Conservation (phyloP, 2,329 filamentous ascomycete genomes). For the Fonsecaea monophora region DNA sequence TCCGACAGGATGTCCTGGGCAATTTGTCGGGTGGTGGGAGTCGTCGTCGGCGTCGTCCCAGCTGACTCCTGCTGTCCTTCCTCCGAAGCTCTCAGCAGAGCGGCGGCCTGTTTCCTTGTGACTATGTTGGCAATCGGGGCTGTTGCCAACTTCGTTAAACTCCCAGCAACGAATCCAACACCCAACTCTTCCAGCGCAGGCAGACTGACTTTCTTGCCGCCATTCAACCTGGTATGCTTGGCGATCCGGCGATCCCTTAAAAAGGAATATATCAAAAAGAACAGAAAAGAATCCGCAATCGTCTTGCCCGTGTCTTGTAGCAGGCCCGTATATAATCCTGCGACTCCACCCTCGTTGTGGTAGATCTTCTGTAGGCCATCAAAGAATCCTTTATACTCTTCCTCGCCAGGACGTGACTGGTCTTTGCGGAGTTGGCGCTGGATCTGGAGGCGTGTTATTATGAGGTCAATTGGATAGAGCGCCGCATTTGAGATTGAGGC, state of each 20-base stretch:
- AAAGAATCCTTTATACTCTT: slow-evolving; percentile 68
- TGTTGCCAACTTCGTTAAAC: slow-evolving; percentile 75
- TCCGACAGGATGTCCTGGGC: slow-evolving; percentile 69
- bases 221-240: slow-evolving; percentile 18
- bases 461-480: slow-evolving; percentile 81
- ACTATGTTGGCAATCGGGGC: slow-evolving; percentile 84
- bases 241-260: slow-evolving; percentile 55
- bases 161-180: slow-evolving; percentile 75
- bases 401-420: slow-evolving; percentile 43
- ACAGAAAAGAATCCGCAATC: slow-evolving; percentile 78
- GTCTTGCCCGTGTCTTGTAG: slow-evolving; percentile 70
- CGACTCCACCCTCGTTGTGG: slow-evolving; percentile 70
- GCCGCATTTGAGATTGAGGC: slow-evolving; percentile 78
- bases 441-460: slow-evolving; percentile 82
- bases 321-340: slow-evolving; percentile 73
- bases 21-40: slow-evolving; percentile 62
- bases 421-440: slow-evolving; percentile 65
- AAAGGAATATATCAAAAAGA: slow-evolving; percentile 80
- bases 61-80: slow-evolving; percentile 34
- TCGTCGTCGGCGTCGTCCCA: slow-evolving; percentile 37
- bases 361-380: slow-evolving; percentile 77
- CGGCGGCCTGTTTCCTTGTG: slow-evolving; percentile 77
- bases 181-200: slow-evolving; percentile 74
- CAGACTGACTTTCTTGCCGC: slow-evolving; percentile 54
- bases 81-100: slow-evolving; percentile 52